A percentile compares a stretch with the other conserved stretches of the same genome.
These are phyloP conservation scores for Nadsonia commutata DNA, from an alignment of 1,139 yeast species.

Conservation along the genomic window DNA sequence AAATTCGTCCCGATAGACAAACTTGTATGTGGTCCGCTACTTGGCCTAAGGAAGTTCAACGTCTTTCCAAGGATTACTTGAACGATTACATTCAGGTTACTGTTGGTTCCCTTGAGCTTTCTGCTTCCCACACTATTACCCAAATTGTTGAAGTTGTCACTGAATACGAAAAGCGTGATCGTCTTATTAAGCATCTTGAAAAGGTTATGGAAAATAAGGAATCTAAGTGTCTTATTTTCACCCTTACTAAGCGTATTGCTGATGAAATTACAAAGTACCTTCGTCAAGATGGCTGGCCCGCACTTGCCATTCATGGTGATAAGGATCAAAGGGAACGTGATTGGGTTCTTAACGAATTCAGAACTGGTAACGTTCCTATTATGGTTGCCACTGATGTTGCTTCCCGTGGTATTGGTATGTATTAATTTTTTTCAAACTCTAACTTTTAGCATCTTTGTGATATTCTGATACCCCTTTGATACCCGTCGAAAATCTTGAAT, in stretches of 20 bases:
- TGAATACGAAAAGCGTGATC: slow-evolving; percentile 90
- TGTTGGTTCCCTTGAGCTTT: slow-evolving; percentile 85
- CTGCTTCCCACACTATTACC: slow-evolving; percentile 93
- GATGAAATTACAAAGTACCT: slow-evolving; percentile 85
- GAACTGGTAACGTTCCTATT: slow-evolving; percentile 81
- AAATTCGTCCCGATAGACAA: slow-evolving; percentile 91
- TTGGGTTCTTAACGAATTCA: slow-evolving; percentile 92
- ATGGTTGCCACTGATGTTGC: slow-evolving; percentile 99
- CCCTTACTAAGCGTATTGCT: slow-evolving; percentile 94
- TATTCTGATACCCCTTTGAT: background rate
- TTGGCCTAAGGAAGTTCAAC: slow-evolving; percentile 97
- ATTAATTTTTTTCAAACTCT: slow-evolving; percentile 13
- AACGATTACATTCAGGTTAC: slow-evolving; percentile 91
- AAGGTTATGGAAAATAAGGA: slow-evolving; percentile 64
- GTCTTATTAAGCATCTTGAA: slow-evolving; percentile 72
- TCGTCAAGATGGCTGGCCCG: slow-evolving; percentile 98
- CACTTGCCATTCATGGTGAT: slow-evolving; percentile 97
- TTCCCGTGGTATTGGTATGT: slow-evolving; percentile 99
- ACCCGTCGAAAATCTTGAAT: too few species aligned
- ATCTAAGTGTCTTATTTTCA: slow-evolving; percentile 72
- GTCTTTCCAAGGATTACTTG: slow-evolving; percentile 80
- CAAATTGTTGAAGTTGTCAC: slow-evolving; percentile 85
- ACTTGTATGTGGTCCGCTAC: slow-evolving; percentile 99
- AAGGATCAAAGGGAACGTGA: slow-evolving; percentile 96
- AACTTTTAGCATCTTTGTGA: background rate